These are phyloP conservation scores for Kodamaea sp. DNA, from an alignment of 1,139 yeast genomes.

Conservation along the genomic window DNA sequence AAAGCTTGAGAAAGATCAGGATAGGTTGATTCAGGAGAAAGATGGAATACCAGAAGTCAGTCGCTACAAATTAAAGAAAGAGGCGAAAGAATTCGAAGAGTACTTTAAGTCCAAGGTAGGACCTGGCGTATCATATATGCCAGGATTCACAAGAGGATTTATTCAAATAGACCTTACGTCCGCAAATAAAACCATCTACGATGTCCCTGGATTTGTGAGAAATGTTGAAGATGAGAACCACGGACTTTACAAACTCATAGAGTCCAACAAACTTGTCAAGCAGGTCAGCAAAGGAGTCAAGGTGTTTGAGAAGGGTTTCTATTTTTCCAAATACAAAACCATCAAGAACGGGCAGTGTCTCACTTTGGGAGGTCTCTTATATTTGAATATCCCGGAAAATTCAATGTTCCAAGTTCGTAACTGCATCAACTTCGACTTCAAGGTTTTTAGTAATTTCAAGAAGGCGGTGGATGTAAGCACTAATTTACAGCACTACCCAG, in stretches of 20 bases:
- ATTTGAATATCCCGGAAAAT: conserved; percentile 39
- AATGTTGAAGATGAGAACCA: conserved; percentile 14
- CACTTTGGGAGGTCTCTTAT: conserved; percentile 64
- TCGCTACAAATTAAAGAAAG: conserved; percentile 12
- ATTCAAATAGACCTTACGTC: conserved; percentile 34
- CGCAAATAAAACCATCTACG: conserved; percentile 36
- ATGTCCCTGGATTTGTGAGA: conserved; percentile 56
- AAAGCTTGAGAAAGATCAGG: conserved; percentile 20
- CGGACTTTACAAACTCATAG: conserved; percentile 32
- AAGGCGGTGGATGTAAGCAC: conserved; percentile 26
- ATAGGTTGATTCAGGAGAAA: conserved; percentile 14
- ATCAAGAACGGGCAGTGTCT: conserved; percentile 47
- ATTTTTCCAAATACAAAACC: conserved; percentile 38
- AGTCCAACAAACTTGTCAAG: conserved; percentile 32
- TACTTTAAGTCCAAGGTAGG: conserved; percentile 29
- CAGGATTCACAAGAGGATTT: conserved; percentile 57
- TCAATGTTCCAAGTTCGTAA: conserved; percentile 47
- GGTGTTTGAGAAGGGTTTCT: conserved; percentile 35
- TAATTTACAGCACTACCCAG: conserved; percentile 18
- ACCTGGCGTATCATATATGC: conserved; percentile 52
- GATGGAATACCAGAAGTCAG: conserved; percentile 5
- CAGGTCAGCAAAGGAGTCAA: conserved; percentile 38
- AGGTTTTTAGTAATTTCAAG: conserved; percentile 27
- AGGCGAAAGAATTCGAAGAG: conserved; percentile 14
- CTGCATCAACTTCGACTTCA: conserved; percentile 32